These are phyloP conservation scores for Populus hybrid DNA, from an alignment of 441 rosid species.

Conservation along the genomic window DNA sequence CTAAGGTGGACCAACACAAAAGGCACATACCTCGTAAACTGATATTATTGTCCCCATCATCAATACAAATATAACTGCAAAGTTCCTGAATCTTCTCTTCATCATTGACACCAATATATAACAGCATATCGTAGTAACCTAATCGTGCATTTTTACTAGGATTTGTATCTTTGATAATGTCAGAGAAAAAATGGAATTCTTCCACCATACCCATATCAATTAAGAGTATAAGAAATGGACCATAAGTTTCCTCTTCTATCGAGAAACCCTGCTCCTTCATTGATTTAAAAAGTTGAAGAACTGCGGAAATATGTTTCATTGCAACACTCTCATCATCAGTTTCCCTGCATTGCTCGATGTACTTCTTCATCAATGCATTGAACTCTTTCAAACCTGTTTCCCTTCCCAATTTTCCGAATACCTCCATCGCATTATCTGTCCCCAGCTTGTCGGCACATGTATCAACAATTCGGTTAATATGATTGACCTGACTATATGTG, in stretches of 20 bases:
- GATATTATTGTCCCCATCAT: conserved; percentile 30
- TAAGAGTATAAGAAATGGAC: conserved; percentile 56
- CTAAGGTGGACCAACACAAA: background rate
- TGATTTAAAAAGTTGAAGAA: conserved; percentile 33
- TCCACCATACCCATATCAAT: conserved; percentile 62
- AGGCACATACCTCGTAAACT: conserved; percentile 45
- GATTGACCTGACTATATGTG: conserved; percentile 31
- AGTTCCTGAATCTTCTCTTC: conserved; percentile 57
- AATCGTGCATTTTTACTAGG: conserved; percentile 41
- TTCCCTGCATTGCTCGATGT: conserved; percentile 46
- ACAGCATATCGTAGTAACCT: conserved; percentile 85
- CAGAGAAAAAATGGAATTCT: conserved; percentile 47
- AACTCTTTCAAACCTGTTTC: conserved; percentile 62
- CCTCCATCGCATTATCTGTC: conserved; percentile 35
- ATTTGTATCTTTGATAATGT: conserved; percentile 40
- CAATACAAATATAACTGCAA: conserved; percentile 32
- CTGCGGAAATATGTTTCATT: conserved; percentile 40
- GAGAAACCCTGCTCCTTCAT: conserved; percentile 66
- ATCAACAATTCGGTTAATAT: conserved; percentile 33
- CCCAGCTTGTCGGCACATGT: conserved; percentile 55
- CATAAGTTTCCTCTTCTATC: conserved; percentile 56
- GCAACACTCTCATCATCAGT: conserved; percentile 46
- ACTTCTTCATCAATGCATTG: conserved; percentile 45
- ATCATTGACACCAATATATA: conserved; percentile 45
- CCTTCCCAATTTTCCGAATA: conserved; percentile 60